A percentile compares a stretch with the other conserved stretches of the same genome.
phyloP scores from a whole-genome alignment of 192 early-diverging fungal genomes.

The Cetraspora pellucida region DNA sequence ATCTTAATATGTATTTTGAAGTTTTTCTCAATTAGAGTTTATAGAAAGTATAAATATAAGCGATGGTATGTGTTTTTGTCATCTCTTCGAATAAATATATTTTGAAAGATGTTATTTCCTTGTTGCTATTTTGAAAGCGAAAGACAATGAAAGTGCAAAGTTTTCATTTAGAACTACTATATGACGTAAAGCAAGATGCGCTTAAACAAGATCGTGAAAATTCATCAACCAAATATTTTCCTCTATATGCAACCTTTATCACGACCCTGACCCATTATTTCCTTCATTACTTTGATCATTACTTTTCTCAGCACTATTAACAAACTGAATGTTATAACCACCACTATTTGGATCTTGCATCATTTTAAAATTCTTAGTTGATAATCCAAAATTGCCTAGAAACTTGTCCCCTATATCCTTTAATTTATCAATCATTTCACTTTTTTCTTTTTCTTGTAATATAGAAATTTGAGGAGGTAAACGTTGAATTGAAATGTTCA shows the following conservation, averaged over 20 bases:
- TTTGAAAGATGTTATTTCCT: no score
- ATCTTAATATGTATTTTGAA: no score
- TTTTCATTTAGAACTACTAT: no score
- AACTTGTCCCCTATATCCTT: slow-evolving; percentile 74
- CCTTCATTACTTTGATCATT: not conserved
- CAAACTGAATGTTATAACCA: slow-evolving; percentile 65
- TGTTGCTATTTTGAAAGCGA: no score
- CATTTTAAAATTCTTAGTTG: slow-evolving; percentile 72
- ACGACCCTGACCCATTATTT: not conserved
- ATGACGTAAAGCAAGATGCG: not conserved
- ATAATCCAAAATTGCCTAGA: slow-evolving; percentile 75
- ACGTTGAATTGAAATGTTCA: slow-evolving; percentile 34
- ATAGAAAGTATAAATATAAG: no score
- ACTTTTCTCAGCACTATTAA: slow-evolving; percentile 47
- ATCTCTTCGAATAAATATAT: no score
- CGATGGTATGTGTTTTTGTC: no score
- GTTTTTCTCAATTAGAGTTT: no score
- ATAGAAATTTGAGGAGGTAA: slow-evolving; percentile 54
- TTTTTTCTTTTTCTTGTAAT: slow-evolving; percentile 64
- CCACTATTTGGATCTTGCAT: slow-evolving; percentile 58
- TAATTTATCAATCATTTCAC: slow-evolving; percentile 71
- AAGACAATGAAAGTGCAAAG: no score
- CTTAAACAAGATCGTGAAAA: not conserved
- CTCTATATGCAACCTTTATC: not conserved
- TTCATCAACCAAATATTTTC: not conserved